These are phyloP conservation scores for Chaetomidium leptoderma DNA, from an alignment of 495 filamentous ascomycete genomes.

Conservation along the genomic window DNA sequence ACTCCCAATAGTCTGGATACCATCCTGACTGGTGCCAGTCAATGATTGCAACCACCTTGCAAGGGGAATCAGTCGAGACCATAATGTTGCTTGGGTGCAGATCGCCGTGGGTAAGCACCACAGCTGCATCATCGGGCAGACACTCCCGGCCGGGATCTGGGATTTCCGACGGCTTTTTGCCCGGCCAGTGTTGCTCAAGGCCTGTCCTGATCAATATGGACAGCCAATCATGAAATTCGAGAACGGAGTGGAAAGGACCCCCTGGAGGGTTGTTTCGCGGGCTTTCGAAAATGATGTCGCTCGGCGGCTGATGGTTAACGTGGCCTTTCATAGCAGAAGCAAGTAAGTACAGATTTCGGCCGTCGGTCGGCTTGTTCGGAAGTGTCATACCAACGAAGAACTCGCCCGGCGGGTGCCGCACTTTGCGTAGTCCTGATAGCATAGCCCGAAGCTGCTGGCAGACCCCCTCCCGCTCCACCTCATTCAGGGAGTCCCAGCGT, in stretches of 20 bases:
- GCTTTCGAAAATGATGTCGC: conserved; percentile 36
- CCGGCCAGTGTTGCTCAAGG: conserved; percentile 24
- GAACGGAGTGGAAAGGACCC: conserved; percentile 40
- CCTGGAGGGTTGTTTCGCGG: conserved; percentile 14
- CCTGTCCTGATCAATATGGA: conserved; percentile 25
- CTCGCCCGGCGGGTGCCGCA: conserved; percentile 35
- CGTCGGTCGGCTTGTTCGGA: background rate
- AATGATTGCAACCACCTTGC: conserved; percentile 37
- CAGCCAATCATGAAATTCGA: conserved; percentile 46
- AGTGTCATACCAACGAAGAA: conserved; percentile 22
- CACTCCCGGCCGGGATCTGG: conserved; percentile 37
- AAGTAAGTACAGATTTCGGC: too few relatives aligned
- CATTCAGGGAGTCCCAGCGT: conserved; percentile 34
- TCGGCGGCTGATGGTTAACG: conserved; percentile 27
- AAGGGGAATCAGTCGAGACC: conserved; percentile 22
- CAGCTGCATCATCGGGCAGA: conserved; percentile 40
- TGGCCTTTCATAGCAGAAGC: conserved; percentile 18
- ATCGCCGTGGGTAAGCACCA: conserved; percentile 48
- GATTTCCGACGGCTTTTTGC: conserved; percentile 23
- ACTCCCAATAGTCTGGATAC: conserved; percentile 47
- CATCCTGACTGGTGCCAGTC: conserved; percentile 51
- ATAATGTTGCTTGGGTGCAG: conserved; percentile 48
- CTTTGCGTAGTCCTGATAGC: conserved; percentile 25
- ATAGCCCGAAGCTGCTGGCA: conserved; percentile 33
- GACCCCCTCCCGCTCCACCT: conserved; percentile 33